Evolutionary conservation across 441 rosid genomes (phyloP).

Genomic region (Erysimum pusillum): DNA sequence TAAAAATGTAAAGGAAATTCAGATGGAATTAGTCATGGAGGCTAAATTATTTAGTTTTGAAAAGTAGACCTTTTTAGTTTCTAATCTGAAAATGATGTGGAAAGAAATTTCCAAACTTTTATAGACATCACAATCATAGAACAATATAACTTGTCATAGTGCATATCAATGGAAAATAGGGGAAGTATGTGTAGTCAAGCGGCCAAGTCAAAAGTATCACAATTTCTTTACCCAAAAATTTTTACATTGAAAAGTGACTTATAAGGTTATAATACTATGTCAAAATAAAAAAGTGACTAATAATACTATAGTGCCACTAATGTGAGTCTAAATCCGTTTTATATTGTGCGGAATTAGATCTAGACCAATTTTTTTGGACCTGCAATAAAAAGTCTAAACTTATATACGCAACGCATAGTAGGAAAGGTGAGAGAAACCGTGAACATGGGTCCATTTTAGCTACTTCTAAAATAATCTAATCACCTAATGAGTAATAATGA

Average conservation of each 20-base stretch:
- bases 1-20: neutral
- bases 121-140: constrained; percentile 1
- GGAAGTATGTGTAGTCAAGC: neutral
- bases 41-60: constrained; percentile 6
- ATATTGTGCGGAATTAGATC: too few relatives aligned
- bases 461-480: too few relatives aligned
- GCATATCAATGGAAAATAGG: neutral
- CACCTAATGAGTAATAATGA: too few relatives aligned
- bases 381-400: too few relatives aligned
- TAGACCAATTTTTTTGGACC: too few relatives aligned
- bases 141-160: neutral
- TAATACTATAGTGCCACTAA: too few relatives aligned
- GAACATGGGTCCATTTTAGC: too few relatives aligned
- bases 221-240: neutral
- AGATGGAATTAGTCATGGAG: neutral
- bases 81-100: constrained; percentile 18
- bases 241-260: constrained; percentile 5
- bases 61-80: constrained; percentile 10
- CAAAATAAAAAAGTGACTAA: too few relatives aligned
- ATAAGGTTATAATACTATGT: too few relatives aligned
- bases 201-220: constrained; percentile 19
- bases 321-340: too few relatives aligned
- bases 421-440: too few relatives aligned
- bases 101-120: constrained; percentile 22
- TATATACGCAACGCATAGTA: too few relatives aligned